Percentiles rank a stretch among this genome's conserved stretches.
These are phyloP conservation scores for Catharanthus roseus DNA, from an alignment of 257 asterid genomes.

Conservation along the genomic window DNA sequence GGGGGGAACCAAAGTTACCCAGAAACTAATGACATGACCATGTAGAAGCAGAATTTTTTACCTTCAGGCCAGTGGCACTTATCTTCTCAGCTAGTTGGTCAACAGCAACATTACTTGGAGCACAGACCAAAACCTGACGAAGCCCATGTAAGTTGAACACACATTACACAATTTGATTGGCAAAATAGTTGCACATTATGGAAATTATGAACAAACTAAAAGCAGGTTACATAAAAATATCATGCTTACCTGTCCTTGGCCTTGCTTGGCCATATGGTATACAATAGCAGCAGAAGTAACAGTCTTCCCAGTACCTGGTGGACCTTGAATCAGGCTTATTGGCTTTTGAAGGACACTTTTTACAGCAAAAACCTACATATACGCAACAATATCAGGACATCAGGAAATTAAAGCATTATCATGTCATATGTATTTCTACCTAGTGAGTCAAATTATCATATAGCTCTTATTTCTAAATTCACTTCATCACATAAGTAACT, in stretches of 20 bases:
- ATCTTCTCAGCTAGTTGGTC: conserved; percentile 99
- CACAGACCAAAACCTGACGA: conserved; percentile 91
- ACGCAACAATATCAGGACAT: conserved; percentile 9
- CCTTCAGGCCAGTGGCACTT: conserved; percentile 98
- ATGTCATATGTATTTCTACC: not conserved
- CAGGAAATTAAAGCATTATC: not conserved
- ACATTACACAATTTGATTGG: not conserved
- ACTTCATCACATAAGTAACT: not conserved
- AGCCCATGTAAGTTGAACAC: not conserved
- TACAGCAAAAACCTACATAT: conserved; percentile 80
- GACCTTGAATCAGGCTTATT: conserved; percentile 94
- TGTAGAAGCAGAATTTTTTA: conserved; percentile 17
- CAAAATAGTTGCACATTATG: conserved; percentile 3
- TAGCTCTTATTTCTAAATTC: not conserved
- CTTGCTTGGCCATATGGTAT: conserved; percentile 99
- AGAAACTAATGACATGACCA: conserved; percentile 4
- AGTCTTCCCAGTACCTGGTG: conserved; percentile 98
- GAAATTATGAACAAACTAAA: not conserved
- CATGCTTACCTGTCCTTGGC: conserved; percentile 82
- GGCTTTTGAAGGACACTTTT: conserved; percentile 99
- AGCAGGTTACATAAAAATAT: not conserved
- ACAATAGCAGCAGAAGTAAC: conserved; percentile 98
- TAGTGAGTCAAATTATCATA: not conserved
- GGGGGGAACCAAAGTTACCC: not conserved
- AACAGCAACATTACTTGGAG: conserved; percentile 99